Evolutionary conservation across 129 eudicot species (phyloP), one percentile per base, ranked within the genome.

Genomic region (Mikania micrantha): DNA sequence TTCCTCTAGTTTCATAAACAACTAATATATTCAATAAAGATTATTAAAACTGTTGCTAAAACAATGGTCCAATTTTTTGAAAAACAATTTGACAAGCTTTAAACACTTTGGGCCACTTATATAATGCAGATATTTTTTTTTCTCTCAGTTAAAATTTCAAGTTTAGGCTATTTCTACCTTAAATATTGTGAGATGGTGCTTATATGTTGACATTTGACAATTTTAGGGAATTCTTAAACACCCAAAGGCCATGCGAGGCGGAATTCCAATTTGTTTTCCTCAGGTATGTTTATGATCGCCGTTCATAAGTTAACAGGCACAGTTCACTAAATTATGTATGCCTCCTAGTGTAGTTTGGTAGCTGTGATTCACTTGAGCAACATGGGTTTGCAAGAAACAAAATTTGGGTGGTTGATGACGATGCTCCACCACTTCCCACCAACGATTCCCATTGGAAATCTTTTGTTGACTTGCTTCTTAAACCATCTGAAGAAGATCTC

Each of bases 221-320:
- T 17, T 84, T 45, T 60, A 88, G 98, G 91, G 85, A 28, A 80
- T 86, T 66, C 80, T 86, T 47, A 88, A 80, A 78, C 69, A 90
- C 66, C 84, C 90, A 7, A 88, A 86, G 69, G 90, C 95, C 47
- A 86, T 81, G 83, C 85, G 96, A 68, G 98, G 98, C 74, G 98
- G 96, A 28, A 88, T 88, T 36, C 84, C 98, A 13, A 74, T 86
- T 42, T 93, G 98, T 75, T 88, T 93, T 70, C 95, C 98, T 15
- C 88, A 93, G 98, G 98, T 93, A 79, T 17, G 35, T 61, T 12
- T 20, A 29, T 56, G 15, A n/a, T 77, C 45, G 36, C 0, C 2
- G 17, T 59, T 27, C 54, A n/a, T 60, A 31, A 4, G 66, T 45
- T 7, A 36, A 59, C 2, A 20, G 59, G 17, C 11, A 8, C 36